Evolutionary conservation across 1,284 basidiomycete genomes (phyloP), one percentile per base, ranked within the genome.

Genomic region (Xanthoconium separans): DNA sequence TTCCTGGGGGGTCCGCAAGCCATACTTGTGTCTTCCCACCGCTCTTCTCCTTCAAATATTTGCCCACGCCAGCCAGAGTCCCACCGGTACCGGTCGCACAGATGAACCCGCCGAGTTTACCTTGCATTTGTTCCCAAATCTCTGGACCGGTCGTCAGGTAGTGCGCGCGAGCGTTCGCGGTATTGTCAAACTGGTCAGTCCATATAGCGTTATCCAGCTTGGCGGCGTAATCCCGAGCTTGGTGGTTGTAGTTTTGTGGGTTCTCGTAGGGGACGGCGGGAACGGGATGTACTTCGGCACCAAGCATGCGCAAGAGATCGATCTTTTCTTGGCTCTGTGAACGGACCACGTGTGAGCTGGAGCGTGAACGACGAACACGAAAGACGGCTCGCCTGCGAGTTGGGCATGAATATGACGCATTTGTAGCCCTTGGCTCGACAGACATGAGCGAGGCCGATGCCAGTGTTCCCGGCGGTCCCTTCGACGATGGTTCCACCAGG

Each of bases 331-430:
- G 94, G 69, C 88, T 92, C 87, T 95, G 70, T 4, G 11, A 16
- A 36, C 34, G 34, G 9, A 54, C 27, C 15, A 16, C 40, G 47
- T 30, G 31, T 16, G 30, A 30, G 30, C 27, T 22, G 3, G 16
- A n/a, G n/a, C 33, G n/a, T 4, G 16, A 36, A 13, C 13, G 6
- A 34, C 31, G 15, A 5, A 6, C 33, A 7, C 7, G 16, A 39
- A 34, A 30, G 42, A 39, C 41, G 30, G 60, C 74, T 27, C 57
- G 88, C 91, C 81, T 97, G 95, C 2, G 89, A 93, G 73, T 98
- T 83, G 47, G 96, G 96, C 96, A 99, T 98, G 82, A 94, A 99
- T 69, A 99, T 99, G n/a, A 99, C 95, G 69, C 96, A 98, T 71
- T 88, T 91, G 79, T 99, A 99, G 4, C 97, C 95, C 62, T 83